Evolutionary conservation across 495 filamentous ascomycete species (phyloP).

Genomic region (Xylaria curta): DNA sequence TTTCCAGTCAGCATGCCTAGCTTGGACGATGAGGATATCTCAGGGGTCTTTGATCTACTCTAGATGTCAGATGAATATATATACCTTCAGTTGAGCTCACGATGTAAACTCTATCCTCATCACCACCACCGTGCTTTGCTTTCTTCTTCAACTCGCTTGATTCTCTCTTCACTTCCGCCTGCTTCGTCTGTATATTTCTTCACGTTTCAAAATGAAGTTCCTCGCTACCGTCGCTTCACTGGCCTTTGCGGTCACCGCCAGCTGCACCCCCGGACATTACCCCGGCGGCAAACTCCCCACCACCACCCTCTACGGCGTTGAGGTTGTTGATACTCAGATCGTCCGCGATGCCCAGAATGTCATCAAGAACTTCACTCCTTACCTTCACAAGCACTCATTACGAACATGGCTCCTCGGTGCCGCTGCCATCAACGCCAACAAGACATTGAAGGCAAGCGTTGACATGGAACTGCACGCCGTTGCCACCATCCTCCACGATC

Average conservation of each 20-base stretch:
- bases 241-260: not conserved
- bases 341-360: conserved; percentile 44
- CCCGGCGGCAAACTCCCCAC: conserved; percentile 9
- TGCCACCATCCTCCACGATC: conserved; percentile 42
- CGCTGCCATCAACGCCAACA: conserved; percentile 44
- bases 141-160: not conserved
- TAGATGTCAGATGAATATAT: conserved; percentile 10
- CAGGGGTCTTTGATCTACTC: not conserved
- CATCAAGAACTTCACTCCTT: conserved; percentile 40
- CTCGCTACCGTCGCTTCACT: not conserved
- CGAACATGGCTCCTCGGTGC: conserved; percentile 53
- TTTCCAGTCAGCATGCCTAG: conserved; percentile 15
- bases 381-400: conserved; percentile 54
- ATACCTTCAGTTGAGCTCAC: not conserved
- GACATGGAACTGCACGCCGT: conserved; percentile 46
- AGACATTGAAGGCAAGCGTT: conserved; percentile 33
- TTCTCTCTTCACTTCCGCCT: not conserved
- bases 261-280: conserved; percentile 4
- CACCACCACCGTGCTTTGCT: conserved; percentile 6
- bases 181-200: not conserved
- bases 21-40: not conserved
- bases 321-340: conserved; percentile 35
- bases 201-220: conserved; percentile 22
- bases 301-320: conserved; percentile 32
- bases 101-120: not conserved